A percentile compares a stretch with the other conserved stretches of the same genome.
Evolutionary conservation across 495 filamentous ascomycete genomes (phyloP).

Genomic region (Penicillium roqueforti): DNA sequence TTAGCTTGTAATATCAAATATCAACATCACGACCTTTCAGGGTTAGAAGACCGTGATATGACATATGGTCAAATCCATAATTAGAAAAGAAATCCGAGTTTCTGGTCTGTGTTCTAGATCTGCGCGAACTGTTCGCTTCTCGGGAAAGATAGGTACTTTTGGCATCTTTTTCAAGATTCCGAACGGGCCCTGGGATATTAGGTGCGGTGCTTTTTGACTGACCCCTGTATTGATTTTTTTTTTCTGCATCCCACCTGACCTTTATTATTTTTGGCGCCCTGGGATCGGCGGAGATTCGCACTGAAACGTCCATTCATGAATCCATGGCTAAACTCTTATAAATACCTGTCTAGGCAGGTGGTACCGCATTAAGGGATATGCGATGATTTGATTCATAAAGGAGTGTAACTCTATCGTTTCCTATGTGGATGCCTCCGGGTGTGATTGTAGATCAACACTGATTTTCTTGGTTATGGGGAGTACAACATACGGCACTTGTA

Average conservation of each 20-base stretch:
- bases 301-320: not conserved
- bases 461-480: not conserved
- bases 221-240: not conserved
- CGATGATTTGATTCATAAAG: not conserved
- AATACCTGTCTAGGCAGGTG: constrained; percentile 1
- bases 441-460: not conserved
- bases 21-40: not conserved
- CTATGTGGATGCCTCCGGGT: not conserved
- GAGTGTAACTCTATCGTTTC: not conserved
- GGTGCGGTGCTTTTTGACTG: not conserved
- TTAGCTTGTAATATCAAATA: not conserved
- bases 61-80: not conserved
- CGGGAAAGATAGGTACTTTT: constrained; percentile 4
- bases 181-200: not conserved
- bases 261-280: not conserved
- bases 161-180: not conserved
- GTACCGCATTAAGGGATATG: not conserved
- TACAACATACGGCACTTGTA: not conserved
- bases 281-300: not conserved
- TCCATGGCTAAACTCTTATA: not conserved
- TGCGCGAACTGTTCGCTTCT: not conserved
- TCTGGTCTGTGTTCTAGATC: constrained; percentile 3
- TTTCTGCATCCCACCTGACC: constrained; percentile 8
- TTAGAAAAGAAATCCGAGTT: not conserved
- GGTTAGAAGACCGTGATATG: not conserved